Percentiles rank a stretch among this genome's conserved stretches.
Conservation (phyloP, 2,329 filamentous ascomycete genomes). For the Colletotrichum orchidophilum region DNA sequence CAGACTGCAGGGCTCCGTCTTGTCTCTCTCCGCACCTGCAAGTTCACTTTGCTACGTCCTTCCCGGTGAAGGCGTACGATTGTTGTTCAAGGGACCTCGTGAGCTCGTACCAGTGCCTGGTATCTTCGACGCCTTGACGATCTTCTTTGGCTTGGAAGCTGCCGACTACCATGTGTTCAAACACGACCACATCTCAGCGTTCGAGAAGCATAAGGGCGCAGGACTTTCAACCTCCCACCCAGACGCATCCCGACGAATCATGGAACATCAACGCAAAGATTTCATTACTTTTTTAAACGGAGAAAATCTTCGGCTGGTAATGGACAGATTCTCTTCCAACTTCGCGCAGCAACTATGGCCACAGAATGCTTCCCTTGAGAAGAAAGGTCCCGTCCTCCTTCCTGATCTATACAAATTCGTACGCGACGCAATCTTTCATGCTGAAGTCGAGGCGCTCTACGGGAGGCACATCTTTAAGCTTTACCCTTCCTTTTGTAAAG, state of each 20-base stretch:
- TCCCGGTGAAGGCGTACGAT: slow-evolving; percentile 12
- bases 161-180: slow-evolving; percentile 18
- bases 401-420: slow-evolving; percentile 20
- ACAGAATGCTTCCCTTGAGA: not conserved
- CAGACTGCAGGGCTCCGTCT: not conserved
- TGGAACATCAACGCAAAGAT: slow-evolving; percentile 28
- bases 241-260: slow-evolving; percentile 18
- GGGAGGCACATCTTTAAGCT: slow-evolving; percentile 3
- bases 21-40: not conserved
- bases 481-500: slow-evolving; percentile 14
- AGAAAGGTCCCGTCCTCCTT: not conserved
- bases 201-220: not conserved
- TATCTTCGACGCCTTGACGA: slow-evolving; percentile 3
- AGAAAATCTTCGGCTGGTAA: slow-evolving; percentile 8
- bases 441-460: slow-evolving; percentile 22
- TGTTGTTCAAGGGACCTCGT: slow-evolving; percentile 2
- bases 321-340: slow-evolving; percentile 5
- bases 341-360: not conserved
- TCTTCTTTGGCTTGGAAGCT: slow-evolving; percentile 22
- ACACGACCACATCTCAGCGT: slow-evolving; percentile 8
- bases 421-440: slow-evolving; percentile 4
- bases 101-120: slow-evolving; percentile 11
- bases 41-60: slow-evolving; percentile 8
- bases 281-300: slow-evolving; percentile 15
- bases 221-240: not conserved